Evolutionary conservation across 2,329 filamentous ascomycete species (phyloP), one percentile per base, ranked within the genome.

Genomic region (Fusarium sp.): DNA sequence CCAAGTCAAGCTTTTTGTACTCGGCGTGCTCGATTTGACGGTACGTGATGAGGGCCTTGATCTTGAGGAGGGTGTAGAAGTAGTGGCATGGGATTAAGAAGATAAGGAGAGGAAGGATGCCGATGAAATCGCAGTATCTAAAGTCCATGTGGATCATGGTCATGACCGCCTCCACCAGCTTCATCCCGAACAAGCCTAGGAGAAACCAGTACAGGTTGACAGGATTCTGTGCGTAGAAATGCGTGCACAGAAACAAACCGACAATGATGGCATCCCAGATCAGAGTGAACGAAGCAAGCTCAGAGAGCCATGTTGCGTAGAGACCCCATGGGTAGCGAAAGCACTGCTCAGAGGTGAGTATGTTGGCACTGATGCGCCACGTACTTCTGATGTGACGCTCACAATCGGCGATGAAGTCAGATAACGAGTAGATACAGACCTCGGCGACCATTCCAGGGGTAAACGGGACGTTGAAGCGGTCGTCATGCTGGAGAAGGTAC

Each of bases 381-480:
- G 44, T 46, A 33, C 46, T 58, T 2, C 72, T 70, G 2, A 35
- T 59, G 10, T 31, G 58, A 5, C 58, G 59, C 0, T 73, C 33
- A 10, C 62, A 71, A 24, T 72, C 67, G 1, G 35, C 2, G 1
- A 76, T 12, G 6, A 75, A 72, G 3, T 49, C 36, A 9, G 17
- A 10, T 3, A 62, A 3, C 27, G 65, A 53, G 9, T 7, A 20
- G 11, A 58, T 10, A 2, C 59, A 53, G 0, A 72, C 51, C 7
- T 56, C 36, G 31, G 73, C 38, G 0, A 46, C 67, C 1, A 51
- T 36, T 1, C 68, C 46, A 1, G 40, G 44, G 1, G 35, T 62
- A 27, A 72, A 66, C 16, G 75, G 72, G 14, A 72, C 63, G 3
- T n/a, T 11, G 31, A 75, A 29, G 8, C 27, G 31, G 17, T 44